Conservation (phyloP, 2,329 filamentous ascomycete genomes). For the Clathrospora elynae region DNA sequence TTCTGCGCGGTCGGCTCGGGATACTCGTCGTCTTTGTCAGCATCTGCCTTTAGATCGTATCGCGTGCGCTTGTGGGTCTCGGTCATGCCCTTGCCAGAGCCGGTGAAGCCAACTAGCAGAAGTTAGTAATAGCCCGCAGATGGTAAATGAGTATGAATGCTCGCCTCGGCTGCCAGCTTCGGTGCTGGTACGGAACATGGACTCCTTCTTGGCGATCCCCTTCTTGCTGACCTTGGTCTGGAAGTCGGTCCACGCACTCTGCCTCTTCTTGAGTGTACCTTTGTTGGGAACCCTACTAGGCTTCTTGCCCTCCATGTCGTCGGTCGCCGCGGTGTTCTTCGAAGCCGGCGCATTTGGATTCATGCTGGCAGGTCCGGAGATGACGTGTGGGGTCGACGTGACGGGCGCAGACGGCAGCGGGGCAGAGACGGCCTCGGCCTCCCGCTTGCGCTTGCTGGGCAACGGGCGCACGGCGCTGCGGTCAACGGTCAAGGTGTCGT, state of each 20-base stretch:
- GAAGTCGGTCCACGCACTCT: constrained; percentile 95
- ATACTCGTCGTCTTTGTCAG: constrained; percentile 32
- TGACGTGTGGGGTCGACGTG: constrained; percentile 57
- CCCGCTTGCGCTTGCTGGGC: constrained; percentile 65
- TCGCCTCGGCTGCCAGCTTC: constrained; percentile 83
- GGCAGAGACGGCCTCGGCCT: constrained; percentile 75
- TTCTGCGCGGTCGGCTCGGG: constrained; percentile 2
- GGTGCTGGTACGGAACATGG: constrained; percentile 95
- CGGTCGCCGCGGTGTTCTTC: constrained; percentile 67
- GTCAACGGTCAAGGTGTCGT: constrained; percentile 80
- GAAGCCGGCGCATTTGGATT: constrained; percentile 67
- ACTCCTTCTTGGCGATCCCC: constrained; percentile 81
- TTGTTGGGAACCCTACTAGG: constrained; percentile 83
- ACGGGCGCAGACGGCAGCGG: constrained; percentile 47
- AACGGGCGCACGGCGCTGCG: constrained; percentile 41
- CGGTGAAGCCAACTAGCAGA: constrained; percentile 84
- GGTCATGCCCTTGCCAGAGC: constrained; percentile 93
- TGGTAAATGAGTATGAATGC: constrained; percentile 20
- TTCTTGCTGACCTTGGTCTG: constrained; percentile 69
- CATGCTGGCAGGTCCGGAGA: constrained; percentile 69
- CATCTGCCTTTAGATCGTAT: constrained; percentile 69
- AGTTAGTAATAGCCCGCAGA: constrained; percentile 28
- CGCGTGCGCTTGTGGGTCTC: constrained; percentile 83
- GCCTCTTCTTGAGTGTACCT: constrained; percentile 87
- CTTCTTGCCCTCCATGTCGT: constrained; percentile 67